Percentiles rank a stretch among this genome's conserved stretches.
phyloP scores from a whole-genome alignment of 1,284 basidiomycete species.

The Cryptococcus depauperatus region DNA sequence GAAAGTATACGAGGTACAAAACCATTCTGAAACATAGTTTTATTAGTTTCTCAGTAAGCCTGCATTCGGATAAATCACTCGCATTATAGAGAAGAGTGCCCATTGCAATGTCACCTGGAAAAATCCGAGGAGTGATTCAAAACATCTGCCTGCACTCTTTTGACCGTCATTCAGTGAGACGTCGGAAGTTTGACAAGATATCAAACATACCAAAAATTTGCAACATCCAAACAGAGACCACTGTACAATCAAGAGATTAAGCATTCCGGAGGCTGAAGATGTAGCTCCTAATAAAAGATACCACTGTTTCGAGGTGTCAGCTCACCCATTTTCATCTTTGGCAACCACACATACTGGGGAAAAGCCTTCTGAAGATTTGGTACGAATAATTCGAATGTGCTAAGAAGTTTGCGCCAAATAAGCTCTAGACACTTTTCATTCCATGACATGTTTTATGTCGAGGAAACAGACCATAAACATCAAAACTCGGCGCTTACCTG shows the following conservation, averaged over 20 bases:
- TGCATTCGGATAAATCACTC: slow-evolving; percentile 42
- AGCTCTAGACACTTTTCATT: no score
- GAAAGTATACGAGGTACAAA: slow-evolving; percentile 89
- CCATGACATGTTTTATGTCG: background rate
- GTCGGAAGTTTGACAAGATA: background rate
- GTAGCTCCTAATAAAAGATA: slow-evolving; percentile 90
- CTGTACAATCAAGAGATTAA: slow-evolving; percentile 86
- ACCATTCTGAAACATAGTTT: slow-evolving; percentile 58
- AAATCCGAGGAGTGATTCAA: slow-evolving; percentile 75
- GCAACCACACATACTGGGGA: slow-evolving; percentile 52
- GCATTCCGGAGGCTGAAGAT: slow-evolving; percentile 65
- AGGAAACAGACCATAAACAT: background rate
- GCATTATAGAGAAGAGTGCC: slow-evolving; percentile 80
- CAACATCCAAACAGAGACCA: slow-evolving; percentile 83
- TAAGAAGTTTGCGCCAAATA: slow-evolving; percentile 3
- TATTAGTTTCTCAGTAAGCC: slow-evolving; percentile 2
- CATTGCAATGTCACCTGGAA: slow-evolving; percentile 78
- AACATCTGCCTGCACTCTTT: slow-evolving; percentile 63
- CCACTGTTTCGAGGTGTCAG: slow-evolving; percentile 47
- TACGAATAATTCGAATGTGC: slow-evolving; percentile 42
- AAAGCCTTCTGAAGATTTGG: slow-evolving; percentile 74
- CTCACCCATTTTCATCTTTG: slow-evolving; percentile 8
- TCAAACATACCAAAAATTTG: slow-evolving; percentile 55
- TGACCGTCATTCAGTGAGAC: background rate
- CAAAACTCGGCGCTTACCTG: slow-evolving; percentile 52